Conservation (phyloP, 2,329 filamentous ascomycete genomes). For the Trichoderma aggressivum region DNA sequence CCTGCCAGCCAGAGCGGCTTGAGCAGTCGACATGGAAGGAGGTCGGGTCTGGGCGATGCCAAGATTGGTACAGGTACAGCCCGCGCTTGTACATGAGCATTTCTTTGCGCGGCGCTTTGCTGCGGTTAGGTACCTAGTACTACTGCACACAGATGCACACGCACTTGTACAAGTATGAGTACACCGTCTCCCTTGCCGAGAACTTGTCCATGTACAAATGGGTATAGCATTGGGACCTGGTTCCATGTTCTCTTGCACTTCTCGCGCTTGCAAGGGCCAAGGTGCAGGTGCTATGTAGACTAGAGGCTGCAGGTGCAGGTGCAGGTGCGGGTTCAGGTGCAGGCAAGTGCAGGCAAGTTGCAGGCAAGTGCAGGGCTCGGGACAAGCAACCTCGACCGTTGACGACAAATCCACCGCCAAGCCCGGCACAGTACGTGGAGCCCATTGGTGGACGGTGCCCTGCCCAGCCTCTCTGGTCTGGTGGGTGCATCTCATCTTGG, state of each 20-base stretch:
- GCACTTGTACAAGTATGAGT: not conserved
- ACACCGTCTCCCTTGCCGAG: not conserved
- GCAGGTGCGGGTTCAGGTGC: not conserved
- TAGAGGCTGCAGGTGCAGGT: conserved; percentile 4
- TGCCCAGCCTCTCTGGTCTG: not conserved
- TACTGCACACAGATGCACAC: not conserved
- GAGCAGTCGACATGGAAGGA: not conserved
- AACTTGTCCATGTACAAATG: not conserved
- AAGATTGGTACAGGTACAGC: not conserved
- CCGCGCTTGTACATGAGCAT: not conserved
- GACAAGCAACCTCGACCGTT: not conserved
- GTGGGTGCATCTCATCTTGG: conserved; percentile 13
- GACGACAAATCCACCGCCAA: conserved; percentile 2
- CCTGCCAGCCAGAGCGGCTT: not conserved
- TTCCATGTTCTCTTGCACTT: not conserved
- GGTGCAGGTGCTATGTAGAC: not conserved
- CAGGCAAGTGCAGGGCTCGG: not conserved
- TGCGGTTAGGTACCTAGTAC: too few species aligned
- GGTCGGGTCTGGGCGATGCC: not conserved
- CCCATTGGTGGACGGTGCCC: not conserved
- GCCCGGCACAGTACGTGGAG: not conserved
- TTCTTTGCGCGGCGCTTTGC: not conserved
- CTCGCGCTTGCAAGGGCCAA: not conserved
- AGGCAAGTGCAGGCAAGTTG: not conserved
- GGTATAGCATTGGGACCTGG: not conserved